These are phyloP conservation scores for Cystobasidium onofrii DNA, from an alignment of 768 basidiomycete species.

Conservation along the genomic window DNA sequence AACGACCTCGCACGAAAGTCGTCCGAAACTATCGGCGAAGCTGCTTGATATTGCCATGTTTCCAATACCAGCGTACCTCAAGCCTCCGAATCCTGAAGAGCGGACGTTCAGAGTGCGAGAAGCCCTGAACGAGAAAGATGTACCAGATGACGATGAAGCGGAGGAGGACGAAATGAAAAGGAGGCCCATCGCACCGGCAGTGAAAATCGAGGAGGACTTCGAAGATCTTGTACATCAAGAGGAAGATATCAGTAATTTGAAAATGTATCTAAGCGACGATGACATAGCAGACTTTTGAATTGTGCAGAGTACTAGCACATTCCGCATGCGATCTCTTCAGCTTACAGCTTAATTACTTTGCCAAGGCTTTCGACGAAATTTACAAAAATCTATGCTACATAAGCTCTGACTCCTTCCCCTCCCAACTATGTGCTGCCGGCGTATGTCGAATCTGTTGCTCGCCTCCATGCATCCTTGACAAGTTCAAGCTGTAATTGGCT, in stretches of 20 bases:
- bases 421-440: background rate
- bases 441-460: background rate
- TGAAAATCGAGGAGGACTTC: constrained; percentile 8
- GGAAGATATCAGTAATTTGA: background rate
- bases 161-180: constrained; percentile 31
- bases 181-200: constrained; percentile 8
- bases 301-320: background rate
- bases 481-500: background rate
- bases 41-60: constrained; percentile 22
- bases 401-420: background rate
- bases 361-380: too few species aligned
- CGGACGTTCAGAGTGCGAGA: background rate
- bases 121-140: constrained; percentile 28
- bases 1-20: background rate
- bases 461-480: background rate
- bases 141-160: constrained; percentile 13
- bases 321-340: too few species aligned
- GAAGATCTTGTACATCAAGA: background rate
- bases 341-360: too few species aligned
- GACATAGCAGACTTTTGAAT: constrained; percentile 31
- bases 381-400: background rate
- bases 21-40: background rate
- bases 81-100: background rate
- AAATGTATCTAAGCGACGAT: constrained; percentile 31
- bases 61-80: constrained; percentile 1